A percentile compares a stretch with the other conserved stretches of the same genome.
phyloP scores from a whole-genome alignment of 2,329 filamentous ascomycete genomes.

The Lanzia echinophila region DNA sequence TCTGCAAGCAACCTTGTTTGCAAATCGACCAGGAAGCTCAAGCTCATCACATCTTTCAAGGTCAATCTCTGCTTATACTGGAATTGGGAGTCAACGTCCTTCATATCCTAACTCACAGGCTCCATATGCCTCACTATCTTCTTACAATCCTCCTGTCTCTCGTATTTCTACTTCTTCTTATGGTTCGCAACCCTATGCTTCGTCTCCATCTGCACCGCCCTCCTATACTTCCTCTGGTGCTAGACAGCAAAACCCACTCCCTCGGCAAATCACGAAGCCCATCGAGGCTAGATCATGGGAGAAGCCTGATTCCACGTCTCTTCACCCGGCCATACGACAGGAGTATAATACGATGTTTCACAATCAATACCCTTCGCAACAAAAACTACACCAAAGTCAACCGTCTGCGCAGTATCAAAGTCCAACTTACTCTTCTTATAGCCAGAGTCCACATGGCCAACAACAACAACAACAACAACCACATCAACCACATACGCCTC shows the following conservation, averaged over 20 bases:
- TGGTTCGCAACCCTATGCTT: slow-evolving; percentile 5
- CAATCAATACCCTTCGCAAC: slow-evolving; percentile 12
- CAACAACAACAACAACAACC: too few species aligned
- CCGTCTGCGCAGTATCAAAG: not conserved
- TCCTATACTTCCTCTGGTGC: slow-evolving; percentile 5
- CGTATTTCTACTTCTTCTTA: not conserved
- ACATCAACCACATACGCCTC: not conserved
- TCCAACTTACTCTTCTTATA: not conserved
- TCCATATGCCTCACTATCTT: not conserved
- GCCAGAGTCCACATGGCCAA: not conserved
- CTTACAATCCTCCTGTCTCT: not conserved
- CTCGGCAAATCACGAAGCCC: slow-evolving; percentile 8
- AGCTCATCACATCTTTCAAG: not conserved
- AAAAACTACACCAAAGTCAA: not conserved
- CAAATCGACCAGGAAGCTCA: slow-evolving; percentile 13
- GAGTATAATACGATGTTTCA: slow-evolving; percentile 25
- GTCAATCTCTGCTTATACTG: slow-evolving; percentile 8
- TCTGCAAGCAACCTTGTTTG: slow-evolving; percentile 25
- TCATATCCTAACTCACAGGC: not conserved
- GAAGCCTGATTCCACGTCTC: slow-evolving; percentile 20
- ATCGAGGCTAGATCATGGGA: slow-evolving; percentile 16
- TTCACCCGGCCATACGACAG: slow-evolving; percentile 36
- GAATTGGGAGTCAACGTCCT: not conserved
- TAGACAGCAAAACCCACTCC: slow-evolving; percentile 11
- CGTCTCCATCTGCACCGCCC: not conserved